These are phyloP conservation scores for Lactarius sanguifluus DNA, from an alignment of 768 basidiomycete genomes.

Conservation along the genomic window DNA sequence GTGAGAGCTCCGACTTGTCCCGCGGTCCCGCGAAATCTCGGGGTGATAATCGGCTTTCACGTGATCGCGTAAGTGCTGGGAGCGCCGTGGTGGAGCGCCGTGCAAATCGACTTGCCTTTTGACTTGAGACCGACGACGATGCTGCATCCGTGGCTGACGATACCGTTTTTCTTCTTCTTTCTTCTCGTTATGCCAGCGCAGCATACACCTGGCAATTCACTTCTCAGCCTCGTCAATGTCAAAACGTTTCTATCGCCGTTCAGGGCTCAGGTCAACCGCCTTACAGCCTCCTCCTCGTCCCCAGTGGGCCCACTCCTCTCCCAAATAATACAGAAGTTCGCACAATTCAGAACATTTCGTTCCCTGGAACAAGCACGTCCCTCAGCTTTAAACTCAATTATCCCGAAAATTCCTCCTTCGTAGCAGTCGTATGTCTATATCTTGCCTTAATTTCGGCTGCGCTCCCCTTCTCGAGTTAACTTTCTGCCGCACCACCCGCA, in stretches of 20 bases:
- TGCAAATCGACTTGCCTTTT: neutral
- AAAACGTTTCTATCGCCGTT: constrained; percentile 58
- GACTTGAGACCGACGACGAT: neutral
- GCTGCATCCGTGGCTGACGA: constrained; percentile 12
- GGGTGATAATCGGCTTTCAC: neutral
- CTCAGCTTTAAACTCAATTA: constrained; percentile 59
- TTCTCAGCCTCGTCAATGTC: constrained; percentile 61
- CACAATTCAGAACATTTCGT: constrained; percentile 54
- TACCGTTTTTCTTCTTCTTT: constrained; percentile 23
- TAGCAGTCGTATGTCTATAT: constrained; percentile 62
- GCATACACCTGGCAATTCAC: constrained; percentile 47
- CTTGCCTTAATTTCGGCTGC: constrained; percentile 3
- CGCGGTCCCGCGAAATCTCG: too few relatives aligned
- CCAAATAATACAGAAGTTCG: constrained; percentile 63
- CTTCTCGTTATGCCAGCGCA: constrained; percentile 37
- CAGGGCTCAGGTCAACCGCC: constrained; percentile 64
- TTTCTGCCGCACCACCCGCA: constrained; percentile 30
- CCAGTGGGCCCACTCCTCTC: constrained; percentile 63
- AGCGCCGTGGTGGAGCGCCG: too few relatives aligned
- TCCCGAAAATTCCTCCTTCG: constrained; percentile 69
- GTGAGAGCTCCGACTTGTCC: too few relatives aligned
- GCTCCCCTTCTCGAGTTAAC: neutral
- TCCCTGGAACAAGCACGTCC: constrained; percentile 43
- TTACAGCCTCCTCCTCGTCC: constrained; percentile 65
- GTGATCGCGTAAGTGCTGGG: neutral